Evolutionary conservation across 2,329 filamentous ascomycete species (phyloP), one percentile per base, ranked within the genome.

Genomic region (Hypoxylon sp.): DNA sequence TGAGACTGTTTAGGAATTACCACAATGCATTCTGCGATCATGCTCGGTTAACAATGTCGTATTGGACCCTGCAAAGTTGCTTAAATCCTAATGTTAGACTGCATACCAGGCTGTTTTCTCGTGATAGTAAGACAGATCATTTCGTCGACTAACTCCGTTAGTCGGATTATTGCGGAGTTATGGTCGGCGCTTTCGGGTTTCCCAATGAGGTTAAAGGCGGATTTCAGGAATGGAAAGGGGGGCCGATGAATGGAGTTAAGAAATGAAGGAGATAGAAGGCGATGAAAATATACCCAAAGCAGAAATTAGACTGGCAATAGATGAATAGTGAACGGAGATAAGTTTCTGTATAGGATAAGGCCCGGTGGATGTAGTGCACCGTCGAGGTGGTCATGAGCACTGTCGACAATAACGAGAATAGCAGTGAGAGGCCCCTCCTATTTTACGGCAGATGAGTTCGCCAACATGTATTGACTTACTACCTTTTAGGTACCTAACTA

Each of bases 221-320:
- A 5, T 32, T 11, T 11, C 8, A 24, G 12, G 3, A 28, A 20
- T 3, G 16, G 45, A 45, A 54, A 4, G 16, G 14, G 51, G 11
- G 12, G 32, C 1, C 12, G 16, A 28, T 11, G 1, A 44, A 28
- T 44, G 51, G 38, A 33, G 28, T 7, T 45, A 14, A 16, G 38
- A 45, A 33, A 4, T 20, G n/a, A 45, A 45, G 16, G 51, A 24
- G 51, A 54, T 45, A 46, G 22, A 22, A 24, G 36, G 16, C 32
- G 16, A 22, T n/a, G 20, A n/a, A 26, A 24, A 26, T 3, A 26
- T 33, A 12, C 9, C 18, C 16, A n/a, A 49, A 14, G 12, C 3
- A 33, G 11, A 2, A 4, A 4, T 12, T 33, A 33, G 30, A 2
- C 3, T 6, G 24, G 24, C 3, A 26, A 26, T 26, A 26, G 24